phyloP scores from a whole-genome alignment of 2,329 filamentous ascomycete genomes.

The Nemania sp. region DNA sequence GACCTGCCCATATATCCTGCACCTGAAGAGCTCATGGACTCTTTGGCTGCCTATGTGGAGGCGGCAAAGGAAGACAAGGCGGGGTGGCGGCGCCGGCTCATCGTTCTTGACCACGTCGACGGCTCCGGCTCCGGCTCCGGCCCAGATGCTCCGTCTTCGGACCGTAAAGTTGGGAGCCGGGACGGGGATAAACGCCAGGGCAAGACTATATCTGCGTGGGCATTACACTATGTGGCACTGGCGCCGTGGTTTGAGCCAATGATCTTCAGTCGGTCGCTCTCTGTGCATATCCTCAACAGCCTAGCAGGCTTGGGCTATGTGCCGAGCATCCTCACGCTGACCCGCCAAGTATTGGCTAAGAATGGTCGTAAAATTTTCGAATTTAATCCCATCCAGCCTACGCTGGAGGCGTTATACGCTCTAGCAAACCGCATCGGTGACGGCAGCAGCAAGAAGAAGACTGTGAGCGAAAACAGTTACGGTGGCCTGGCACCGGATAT shows the following conservation, averaged over 20 bases:
- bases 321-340: slow-evolving; percentile 43
- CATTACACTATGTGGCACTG: slow-evolving; percentile 41
- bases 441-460: slow-evolving; percentile 20
- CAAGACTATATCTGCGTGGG: slow-evolving; percentile 14
- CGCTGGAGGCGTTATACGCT: slow-evolving; percentile 28
- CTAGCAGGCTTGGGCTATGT: slow-evolving; percentile 40
- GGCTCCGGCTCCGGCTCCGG: too few relatives aligned
- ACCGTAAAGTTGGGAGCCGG: background rate
- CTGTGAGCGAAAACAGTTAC: background rate
- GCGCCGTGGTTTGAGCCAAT: slow-evolving; percentile 25
- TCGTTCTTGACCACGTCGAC: slow-evolving; percentile 23
- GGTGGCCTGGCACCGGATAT: slow-evolving; percentile 37
- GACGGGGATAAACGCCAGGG: background rate
- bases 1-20: slow-evolving; percentile 27
- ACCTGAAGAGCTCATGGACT: slow-evolving; percentile 29
- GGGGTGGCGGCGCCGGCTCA: slow-evolving; percentile 33
- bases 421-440: slow-evolving; percentile 29
- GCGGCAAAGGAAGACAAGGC: slow-evolving; percentile 29
- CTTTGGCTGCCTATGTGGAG: slow-evolving; percentile 32
- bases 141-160: background rate
- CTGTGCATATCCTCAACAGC: slow-evolving; percentile 42
- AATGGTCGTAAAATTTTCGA: too few relatives aligned
- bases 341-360: too few relatives aligned
- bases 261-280: slow-evolving; percentile 30
- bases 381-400: slow-evolving; percentile 27